phyloP scores from a whole-genome alignment of 805 yeast genomes.

The Nakazawaea ambrosiae region DNA sequence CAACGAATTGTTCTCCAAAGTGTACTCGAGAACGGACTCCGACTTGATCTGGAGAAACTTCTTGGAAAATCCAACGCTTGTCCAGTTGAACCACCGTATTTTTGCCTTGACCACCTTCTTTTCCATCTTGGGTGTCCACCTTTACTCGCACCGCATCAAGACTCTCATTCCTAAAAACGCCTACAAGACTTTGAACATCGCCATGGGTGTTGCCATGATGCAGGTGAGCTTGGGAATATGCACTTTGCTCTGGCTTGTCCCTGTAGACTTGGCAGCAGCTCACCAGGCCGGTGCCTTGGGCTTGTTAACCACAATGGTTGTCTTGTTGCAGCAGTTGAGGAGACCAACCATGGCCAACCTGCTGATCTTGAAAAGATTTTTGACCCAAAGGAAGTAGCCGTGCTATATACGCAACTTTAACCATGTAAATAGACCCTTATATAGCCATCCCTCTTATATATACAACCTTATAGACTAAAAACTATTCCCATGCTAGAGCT shows the following conservation, averaged over 20 bases:
- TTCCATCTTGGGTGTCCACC: conserved; percentile 61
- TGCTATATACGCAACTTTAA: too few relatives aligned
- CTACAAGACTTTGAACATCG: conserved; percentile 47
- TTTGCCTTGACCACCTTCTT: conserved; percentile 78
- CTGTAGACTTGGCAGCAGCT: conserved; percentile 86
- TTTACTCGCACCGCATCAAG: conserved; percentile 56
- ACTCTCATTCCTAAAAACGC: conserved; percentile 50
- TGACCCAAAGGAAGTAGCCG: conserved; percentile 14
- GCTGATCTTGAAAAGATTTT: conserved; percentile 21
- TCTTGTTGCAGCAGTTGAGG: conserved; percentile 50
- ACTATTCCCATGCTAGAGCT: too few relatives aligned
- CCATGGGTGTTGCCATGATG: conserved; percentile 76
- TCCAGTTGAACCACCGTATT: conserved; percentile 84
- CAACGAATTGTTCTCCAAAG: conserved; percentile 72
- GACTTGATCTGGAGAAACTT: conserved; percentile 89
- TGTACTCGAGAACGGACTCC: conserved; percentile 57
- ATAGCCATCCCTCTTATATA: too few relatives aligned
- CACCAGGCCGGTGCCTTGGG: conserved; percentile 98
- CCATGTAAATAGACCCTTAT: too few relatives aligned
- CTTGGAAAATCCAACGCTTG: conserved; percentile 93
- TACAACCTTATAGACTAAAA: too few relatives aligned
- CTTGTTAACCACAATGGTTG: conserved; percentile 70
- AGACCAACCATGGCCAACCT: conserved; percentile 38
- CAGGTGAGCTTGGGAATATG: conserved; percentile 85
- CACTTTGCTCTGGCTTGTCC: conserved; percentile 83